phyloP scores from a whole-genome alignment of 2,329 filamentous ascomycete species.

The Ilyonectria destructans region DNA sequence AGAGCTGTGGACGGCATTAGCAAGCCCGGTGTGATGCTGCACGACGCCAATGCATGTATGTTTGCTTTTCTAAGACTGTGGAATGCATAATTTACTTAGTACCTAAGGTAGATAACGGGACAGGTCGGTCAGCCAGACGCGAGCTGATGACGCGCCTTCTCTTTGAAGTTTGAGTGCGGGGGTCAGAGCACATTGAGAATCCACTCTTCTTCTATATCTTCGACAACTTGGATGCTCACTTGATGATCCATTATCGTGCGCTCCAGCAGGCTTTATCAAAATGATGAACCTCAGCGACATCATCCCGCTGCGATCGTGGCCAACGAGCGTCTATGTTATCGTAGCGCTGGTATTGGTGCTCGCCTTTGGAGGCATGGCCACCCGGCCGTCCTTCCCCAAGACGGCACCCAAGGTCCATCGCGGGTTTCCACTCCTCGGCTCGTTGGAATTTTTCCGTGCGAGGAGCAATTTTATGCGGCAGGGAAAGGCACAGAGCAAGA shows the following conservation, averaged over 20 bases:
- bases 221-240: neutral
- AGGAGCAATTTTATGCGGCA: neutral
- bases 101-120: too few relatives aligned
- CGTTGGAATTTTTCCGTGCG: conserved; percentile 5
- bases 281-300: conserved; percentile 1
- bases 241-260: neutral
- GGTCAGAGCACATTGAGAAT: neutral
- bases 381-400: conserved; percentile 10
- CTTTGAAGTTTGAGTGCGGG: neutral
- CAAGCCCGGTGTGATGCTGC: neutral
- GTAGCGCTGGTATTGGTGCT: neutral
- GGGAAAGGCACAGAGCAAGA: neutral
- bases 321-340: neutral
- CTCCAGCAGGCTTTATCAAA: neutral
- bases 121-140: neutral
- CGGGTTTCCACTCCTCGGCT: conserved; percentile 18
- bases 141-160: neutral
- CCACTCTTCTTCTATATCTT: neutral
- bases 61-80: neutral
- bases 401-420: neutral
- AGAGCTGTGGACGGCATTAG: neutral
- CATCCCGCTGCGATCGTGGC: conserved; percentile 2
- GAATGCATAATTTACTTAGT: too few relatives aligned
- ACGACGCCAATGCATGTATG: neutral
- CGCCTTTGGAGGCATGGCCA: conserved; percentile 14